These are phyloP conservation scores for Elaeis oleifera DNA, from an alignment of 202 grass and related monocot species.

Conservation along the genomic window DNA sequence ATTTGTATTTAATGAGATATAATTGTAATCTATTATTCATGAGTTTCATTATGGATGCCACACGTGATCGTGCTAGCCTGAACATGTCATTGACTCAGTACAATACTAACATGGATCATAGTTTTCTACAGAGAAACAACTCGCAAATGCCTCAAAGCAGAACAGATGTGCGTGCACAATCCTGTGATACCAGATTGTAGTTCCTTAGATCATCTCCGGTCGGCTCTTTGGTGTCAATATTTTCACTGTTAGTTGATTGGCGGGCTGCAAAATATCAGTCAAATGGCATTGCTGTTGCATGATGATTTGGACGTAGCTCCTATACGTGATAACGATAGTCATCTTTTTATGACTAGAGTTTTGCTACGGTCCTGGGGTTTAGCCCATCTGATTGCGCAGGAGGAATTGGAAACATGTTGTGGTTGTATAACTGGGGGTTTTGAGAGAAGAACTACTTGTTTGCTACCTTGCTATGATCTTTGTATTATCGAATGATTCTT, in stretches of 20 bases:
- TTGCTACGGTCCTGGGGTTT: too few species aligned
- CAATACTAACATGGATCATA: too few species aligned
- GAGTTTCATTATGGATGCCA: too few species aligned
- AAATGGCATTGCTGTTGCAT: too few species aligned
- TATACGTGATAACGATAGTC: too few species aligned
- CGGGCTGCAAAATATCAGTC: conserved; percentile 21
- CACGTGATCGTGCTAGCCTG: too few species aligned
- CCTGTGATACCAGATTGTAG: not conserved
- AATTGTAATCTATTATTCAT: too few species aligned
- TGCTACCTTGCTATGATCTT: not conserved
- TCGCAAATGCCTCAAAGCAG: not conserved
- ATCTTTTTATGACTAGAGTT: too few species aligned
- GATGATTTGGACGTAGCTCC: too few species aligned
- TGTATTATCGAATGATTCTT: conserved; percentile 10
- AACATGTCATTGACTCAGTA: too few species aligned
- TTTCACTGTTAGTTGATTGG: conserved; percentile 8
- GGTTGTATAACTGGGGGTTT: conserved; percentile 29
- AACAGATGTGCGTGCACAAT: conserved; percentile 11
- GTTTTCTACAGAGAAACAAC: conserved; percentile 4
- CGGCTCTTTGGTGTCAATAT: conserved; percentile 38
- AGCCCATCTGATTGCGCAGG: too few species aligned
- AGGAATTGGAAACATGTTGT: conserved; percentile 19
- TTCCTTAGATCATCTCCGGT: conserved; percentile 14
- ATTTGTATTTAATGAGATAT: too few species aligned
- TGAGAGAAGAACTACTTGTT: conserved; percentile 14